These are phyloP conservation scores for Aspergillus brunneoviolaceus DNA, from an alignment of 2,329 filamentous ascomycete species.

Conservation along the genomic window DNA sequence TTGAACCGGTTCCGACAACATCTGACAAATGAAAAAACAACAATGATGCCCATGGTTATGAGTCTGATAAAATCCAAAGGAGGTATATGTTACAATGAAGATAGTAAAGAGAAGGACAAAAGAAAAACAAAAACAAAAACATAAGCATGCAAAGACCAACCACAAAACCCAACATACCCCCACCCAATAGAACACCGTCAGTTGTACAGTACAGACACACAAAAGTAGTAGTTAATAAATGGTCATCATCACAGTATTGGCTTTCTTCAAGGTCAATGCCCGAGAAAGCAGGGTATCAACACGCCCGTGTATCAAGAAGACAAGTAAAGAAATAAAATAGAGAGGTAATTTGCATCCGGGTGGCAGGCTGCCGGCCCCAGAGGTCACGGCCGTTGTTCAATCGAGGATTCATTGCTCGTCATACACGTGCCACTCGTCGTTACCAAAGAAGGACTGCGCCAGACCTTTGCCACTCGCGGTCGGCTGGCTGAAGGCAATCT, in stretches of 20 bases:
- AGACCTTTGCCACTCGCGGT: conserved; percentile 60
- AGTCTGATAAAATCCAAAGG: neutral
- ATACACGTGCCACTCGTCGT: conserved; percentile 62
- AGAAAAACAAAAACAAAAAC: conserved; percentile 4
- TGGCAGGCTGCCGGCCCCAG: conserved; percentile 4
- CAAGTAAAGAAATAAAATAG: conserved; percentile 13
- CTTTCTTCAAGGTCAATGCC: conserved; percentile 18
- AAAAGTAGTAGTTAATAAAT: conserved; percentile 13
- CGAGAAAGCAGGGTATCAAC: conserved; percentile 26
- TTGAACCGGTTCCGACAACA: neutral
- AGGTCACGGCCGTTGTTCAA: neutral
- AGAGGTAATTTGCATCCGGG: conserved; percentile 4
- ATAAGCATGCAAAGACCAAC: neutral
- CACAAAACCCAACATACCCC: conserved; percentile 5
- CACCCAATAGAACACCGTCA: conserved; percentile 18
- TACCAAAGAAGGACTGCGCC: conserved; percentile 59
- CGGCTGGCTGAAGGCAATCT: conserved; percentile 66
- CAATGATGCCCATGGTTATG: neutral
- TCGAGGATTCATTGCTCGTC: conserved; percentile 40
- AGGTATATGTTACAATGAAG: conserved; percentile 15
- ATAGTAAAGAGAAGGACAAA: conserved; percentile 4
- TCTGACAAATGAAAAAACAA: neutral
- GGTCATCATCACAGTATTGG: conserved; percentile 22
- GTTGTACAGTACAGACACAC: conserved; percentile 18
- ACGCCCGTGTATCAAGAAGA: conserved; percentile 20